Percentiles rank a stretch among this genome's conserved stretches.
Evolutionary conservation across 768 basidiomycete genomes (phyloP).

Genomic region (Boletus reticulatus): DNA sequence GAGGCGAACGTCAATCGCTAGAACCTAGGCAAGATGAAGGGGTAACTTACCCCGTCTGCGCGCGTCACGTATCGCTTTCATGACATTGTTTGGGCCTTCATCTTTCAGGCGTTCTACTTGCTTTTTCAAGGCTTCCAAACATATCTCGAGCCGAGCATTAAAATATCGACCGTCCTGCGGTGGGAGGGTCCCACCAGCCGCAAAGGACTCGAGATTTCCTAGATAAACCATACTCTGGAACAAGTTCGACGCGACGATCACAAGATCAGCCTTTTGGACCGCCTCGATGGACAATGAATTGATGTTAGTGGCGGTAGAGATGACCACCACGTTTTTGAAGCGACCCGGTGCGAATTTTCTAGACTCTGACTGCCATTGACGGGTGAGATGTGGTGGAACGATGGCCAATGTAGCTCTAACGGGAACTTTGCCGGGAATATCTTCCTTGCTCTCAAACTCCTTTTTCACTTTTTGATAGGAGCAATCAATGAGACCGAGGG

Average conservation of each 20-base stretch:
- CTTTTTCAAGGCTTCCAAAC: constrained; percentile 50
- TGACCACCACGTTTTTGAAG: constrained; percentile 52
- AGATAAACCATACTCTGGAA: constrained; percentile 77
- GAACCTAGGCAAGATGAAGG: neutral
- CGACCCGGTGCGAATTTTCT: constrained; percentile 64
- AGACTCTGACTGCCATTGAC: constrained; percentile 88
- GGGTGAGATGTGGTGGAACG: constrained; percentile 86
- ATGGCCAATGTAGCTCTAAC: constrained; percentile 79
- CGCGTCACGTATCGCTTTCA: constrained; percentile 61
- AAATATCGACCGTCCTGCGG: constrained; percentile 86
- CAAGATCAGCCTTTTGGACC: constrained; percentile 78
- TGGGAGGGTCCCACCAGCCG: constrained; percentile 67
- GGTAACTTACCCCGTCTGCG: constrained; percentile 53
- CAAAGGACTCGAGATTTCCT: constrained; percentile 70
- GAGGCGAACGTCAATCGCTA: constrained; percentile 10
- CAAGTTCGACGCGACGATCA: constrained; percentile 84
- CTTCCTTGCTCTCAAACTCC: constrained; percentile 53
- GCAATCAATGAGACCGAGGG: constrained; percentile 84
- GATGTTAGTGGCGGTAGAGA: constrained; percentile 67
- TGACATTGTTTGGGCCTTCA: constrained; percentile 60
- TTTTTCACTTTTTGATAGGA: constrained; percentile 51
- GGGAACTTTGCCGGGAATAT: constrained; percentile 60
- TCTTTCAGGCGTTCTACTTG: constrained; percentile 71
- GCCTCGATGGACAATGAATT: constrained; percentile 72
- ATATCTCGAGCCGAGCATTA: constrained; percentile 72